phyloP scores from a whole-genome alignment of 2,329 filamentous ascomycete species.

The Parastagonospora avenae region DNA sequence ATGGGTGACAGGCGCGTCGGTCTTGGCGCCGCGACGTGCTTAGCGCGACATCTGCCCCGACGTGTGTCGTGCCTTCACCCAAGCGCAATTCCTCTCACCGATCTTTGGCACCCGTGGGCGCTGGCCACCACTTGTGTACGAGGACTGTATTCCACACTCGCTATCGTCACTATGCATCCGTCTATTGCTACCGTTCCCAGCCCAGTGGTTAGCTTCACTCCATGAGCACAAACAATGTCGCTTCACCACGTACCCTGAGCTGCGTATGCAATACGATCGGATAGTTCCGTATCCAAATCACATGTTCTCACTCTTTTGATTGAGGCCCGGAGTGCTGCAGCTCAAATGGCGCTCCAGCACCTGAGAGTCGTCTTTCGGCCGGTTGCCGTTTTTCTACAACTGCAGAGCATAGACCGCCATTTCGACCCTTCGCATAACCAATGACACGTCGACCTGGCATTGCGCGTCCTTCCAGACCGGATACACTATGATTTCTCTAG shows the following conservation, averaged over 20 bases:
- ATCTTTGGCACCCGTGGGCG: no score
- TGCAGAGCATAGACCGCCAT: constrained; percentile 28
- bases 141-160: background rate
- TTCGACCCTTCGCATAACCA: constrained; percentile 19
- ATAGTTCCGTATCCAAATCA: background rate
- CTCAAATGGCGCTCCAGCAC: background rate
- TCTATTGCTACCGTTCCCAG: background rate
- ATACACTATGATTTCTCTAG: constrained; percentile 20
- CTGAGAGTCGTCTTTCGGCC: constrained; percentile 5
- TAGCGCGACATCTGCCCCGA: background rate
- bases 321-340: background rate
- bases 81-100: background rate
- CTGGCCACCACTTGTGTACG: no score
- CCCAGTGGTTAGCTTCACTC: constrained; percentile 28
- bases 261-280: background rate
- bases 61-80: constrained; percentile 2
- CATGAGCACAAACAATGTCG: constrained; percentile 17
- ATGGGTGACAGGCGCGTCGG: constrained; percentile 19
- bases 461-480: constrained; percentile 10
- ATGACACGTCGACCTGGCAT: constrained; percentile 19
- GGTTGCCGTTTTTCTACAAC: background rate
- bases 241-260: constrained; percentile 5
- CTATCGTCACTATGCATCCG: constrained; percentile 4
- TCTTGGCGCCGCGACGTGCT: constrained; percentile 15
- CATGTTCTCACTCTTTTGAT: background rate